Evolutionary conservation across 371 early-diverging fungal genomes (phyloP).

Genomic region (Entomophthora muscae): DNA sequence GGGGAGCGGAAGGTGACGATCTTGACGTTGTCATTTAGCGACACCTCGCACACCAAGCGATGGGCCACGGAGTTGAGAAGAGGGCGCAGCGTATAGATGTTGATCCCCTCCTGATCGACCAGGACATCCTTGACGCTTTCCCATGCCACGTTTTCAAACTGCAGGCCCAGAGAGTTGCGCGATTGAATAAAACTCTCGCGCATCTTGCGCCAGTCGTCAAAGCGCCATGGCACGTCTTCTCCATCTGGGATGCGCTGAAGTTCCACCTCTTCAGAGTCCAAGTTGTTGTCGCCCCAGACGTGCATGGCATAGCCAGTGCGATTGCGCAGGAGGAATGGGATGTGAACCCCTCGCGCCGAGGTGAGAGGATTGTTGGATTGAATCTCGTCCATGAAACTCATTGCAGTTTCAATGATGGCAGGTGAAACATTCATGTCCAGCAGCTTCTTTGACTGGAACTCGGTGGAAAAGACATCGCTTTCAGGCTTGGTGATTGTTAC

Average conservation of each 20-base stretch:
- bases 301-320: conserved; percentile 75
- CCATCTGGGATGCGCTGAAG: conserved; percentile 50
- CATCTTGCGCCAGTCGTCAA: conserved; percentile 87
- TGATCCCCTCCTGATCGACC: conserved; percentile 75
- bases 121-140: conserved; percentile 71
- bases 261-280: conserved; percentile 30
- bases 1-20: conserved; percentile 81
- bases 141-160: conserved; percentile 75
- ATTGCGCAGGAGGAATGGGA: conserved; percentile 75
- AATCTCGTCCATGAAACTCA: conserved; percentile 23
- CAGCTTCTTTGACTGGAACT: conserved; percentile 36
- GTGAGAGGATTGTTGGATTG: conserved; percentile 3
- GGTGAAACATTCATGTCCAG: conserved; percentile 66
- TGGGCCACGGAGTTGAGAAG: conserved; percentile 57
- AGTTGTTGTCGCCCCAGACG: conserved; percentile 48
- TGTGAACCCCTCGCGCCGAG: conserved; percentile 15
- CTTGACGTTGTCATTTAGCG: conserved; percentile 71
- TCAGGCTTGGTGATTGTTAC: conserved; percentile 19
- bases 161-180: conserved; percentile 61
- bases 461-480: conserved; percentile 11
- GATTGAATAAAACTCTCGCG: conserved; percentile 47
- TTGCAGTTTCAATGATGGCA: conserved; percentile 47
- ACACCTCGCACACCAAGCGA: conserved; percentile 71
- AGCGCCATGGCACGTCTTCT: conserved; percentile 72
- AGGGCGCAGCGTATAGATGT: conserved; percentile 58